A percentile compares a stretch with the other conserved stretches of the same genome.
These are phyloP conservation scores for Angophora floribunda DNA, from an alignment of 345 rosid species.

Conservation along the genomic window DNA sequence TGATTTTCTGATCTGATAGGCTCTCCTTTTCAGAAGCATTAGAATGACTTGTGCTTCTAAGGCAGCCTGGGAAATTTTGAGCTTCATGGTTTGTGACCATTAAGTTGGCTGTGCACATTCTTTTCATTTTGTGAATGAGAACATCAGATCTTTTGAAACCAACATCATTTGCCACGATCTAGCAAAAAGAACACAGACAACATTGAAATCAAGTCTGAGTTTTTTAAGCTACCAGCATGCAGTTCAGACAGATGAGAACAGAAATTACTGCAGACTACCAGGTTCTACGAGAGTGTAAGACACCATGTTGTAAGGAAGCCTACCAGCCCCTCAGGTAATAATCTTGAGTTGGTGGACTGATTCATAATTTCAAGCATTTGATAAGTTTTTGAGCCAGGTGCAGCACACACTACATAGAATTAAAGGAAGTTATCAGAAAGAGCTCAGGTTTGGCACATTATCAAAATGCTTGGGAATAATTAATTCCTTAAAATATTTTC, in stretches of 20 bases:
- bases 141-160: constrained; percentile 95
- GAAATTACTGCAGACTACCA: background rate
- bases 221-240: background rate
- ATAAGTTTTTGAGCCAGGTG: constrained; percentile 97
- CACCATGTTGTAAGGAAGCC: background rate
- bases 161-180: constrained; percentile 94
- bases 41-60: constrained; percentile 15
- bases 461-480: background rate
- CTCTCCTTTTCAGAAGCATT: constrained; percentile 20
- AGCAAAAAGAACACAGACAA: constrained; percentile 1
- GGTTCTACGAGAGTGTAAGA: background rate
- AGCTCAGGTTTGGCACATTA: background rate
- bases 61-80: constrained; percentile 92
- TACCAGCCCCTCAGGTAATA: constrained; percentile 77
- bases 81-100: constrained; percentile 94
- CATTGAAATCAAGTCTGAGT: background rate
- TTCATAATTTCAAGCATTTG: constrained; percentile 86
- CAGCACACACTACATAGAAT: constrained; percentile 77
- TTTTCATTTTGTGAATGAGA: constrained; percentile 94
- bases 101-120: constrained; percentile 96
- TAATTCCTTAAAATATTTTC: background rate
- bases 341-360: constrained; percentile 49
- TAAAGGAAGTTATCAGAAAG: background rate
- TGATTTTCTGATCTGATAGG: constrained; percentile 13
- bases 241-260: background rate